Conservation (phyloP, 805 yeast genomes). For the Metschnikowia lachancei region DNA sequence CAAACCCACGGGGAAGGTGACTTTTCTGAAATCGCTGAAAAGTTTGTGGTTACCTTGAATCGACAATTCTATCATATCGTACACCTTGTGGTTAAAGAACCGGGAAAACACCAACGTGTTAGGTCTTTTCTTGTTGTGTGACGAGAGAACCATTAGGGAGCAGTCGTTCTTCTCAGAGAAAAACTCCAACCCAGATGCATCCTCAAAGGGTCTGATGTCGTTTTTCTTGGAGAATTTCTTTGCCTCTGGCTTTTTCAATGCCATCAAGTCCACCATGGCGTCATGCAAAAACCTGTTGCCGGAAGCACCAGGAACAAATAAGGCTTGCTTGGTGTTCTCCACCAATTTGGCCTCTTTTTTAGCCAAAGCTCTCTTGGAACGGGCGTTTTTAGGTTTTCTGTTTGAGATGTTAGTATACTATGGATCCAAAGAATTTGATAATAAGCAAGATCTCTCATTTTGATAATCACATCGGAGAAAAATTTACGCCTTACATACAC, state of each 20-base stretch:
- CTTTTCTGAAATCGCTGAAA: constrained; percentile 73
- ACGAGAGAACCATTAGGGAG: constrained; percentile 75
- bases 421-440: too few relatives aligned
- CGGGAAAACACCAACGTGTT: constrained; percentile 84
- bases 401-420: constrained; percentile 21
- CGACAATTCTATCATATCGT: constrained; percentile 90
- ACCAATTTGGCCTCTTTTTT: constrained; percentile 83
- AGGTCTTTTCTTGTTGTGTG: constrained; percentile 87
- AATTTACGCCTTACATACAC: constrained; percentile 25
- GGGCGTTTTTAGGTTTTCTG: constrained; percentile 89
- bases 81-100: constrained; percentile 85
- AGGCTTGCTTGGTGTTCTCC: constrained; percentile 86
- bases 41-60: constrained; percentile 65
- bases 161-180: constrained; percentile 93
- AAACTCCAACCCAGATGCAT: constrained; percentile 77
- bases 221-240: constrained; percentile 88
- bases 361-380: constrained; percentile 91
- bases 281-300: constrained; percentile 80
- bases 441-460: background rate
- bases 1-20: constrained; percentile 81
- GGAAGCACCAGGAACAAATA: constrained; percentile 87
- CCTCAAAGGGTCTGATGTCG: constrained; percentile 90
- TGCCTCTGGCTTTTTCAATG: constrained; percentile 85
- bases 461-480: background rate
- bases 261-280: constrained; percentile 82